Evolutionary conservation across 805 yeast genomes (phyloP), one percentile per base, ranked within the genome.

Genomic region (Kodamaea laetipori): DNA sequence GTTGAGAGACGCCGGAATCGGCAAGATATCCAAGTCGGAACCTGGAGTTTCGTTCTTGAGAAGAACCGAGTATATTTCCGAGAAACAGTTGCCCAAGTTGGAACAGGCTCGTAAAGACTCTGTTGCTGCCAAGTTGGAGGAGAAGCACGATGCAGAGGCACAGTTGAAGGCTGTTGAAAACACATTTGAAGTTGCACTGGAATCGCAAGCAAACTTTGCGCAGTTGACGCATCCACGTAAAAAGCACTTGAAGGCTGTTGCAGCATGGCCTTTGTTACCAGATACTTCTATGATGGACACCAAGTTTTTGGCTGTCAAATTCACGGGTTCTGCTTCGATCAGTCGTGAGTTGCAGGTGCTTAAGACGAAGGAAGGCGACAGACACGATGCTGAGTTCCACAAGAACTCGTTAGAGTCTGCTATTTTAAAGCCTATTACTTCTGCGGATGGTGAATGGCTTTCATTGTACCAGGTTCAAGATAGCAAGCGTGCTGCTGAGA

Each of bases 241-340:
- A 67, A 84, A 77, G 57, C 71, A 78, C 44, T 66, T 89, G 39
- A 81, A 75, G 43, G 96, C 96, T 0, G 90, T 83, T 15, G 76
- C 74, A 47, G 74, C 89, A 1, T 87, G 90, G 88, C 83, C 84
- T 18, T 68, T 94, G 19, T 69, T 90, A 49, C 99, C 99, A 6
- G 97, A 94, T 63, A 81, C 94, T 7, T 82, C 92, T n/a, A 78
- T 86, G 75, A 74, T 89, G 77, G 99, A 94, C 64, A 82, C 87
- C 53, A 78, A 75, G 41, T 89, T 76, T 56, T 69, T 80, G 55
- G 73, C 81, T 24, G 67, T 88, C 33, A 86, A 83, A 60, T 78
- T 87, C 53, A 57, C 73, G 4, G 82, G 82, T 4, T 71, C 80
- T 8, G 82, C 84, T 2, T 75, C 81, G 2, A 55, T 76, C 18